A percentile compares a stretch with the other conserved stretches of the same genome.
phyloP scores from a whole-genome alignment of 176 grass and related monocot genomes.

The Triticum monococcum region DNA sequence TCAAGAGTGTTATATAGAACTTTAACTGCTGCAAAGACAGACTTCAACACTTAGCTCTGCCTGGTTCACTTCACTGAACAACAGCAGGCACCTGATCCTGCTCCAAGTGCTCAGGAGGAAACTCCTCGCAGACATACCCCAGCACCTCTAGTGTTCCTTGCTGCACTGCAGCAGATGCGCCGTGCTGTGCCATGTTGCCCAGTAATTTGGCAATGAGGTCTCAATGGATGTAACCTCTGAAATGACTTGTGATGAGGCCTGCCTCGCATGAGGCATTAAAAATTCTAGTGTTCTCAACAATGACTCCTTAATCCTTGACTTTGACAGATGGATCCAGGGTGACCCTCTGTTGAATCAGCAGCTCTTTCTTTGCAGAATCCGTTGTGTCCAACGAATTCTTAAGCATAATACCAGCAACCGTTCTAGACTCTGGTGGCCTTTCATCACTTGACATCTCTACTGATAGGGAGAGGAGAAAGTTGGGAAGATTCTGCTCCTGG shows the following conservation, averaged over 20 bases:
- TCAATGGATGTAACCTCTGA: slow-evolving; percentile 86
- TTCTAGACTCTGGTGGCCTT: slow-evolving; percentile 65
- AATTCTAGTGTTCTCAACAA: slow-evolving; percentile 71
- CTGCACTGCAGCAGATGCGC: slow-evolving; percentile 55
- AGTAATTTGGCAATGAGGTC: slow-evolving; percentile 63
- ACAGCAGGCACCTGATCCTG: slow-evolving; percentile 91
- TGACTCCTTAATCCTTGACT: slow-evolving; percentile 72
- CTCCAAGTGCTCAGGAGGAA: slow-evolving; percentile 71
- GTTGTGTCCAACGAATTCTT: slow-evolving; percentile 76
- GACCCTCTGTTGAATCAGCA: slow-evolving; percentile 62
- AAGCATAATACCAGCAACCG: slow-evolving; percentile 74
- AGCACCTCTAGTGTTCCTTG: slow-evolving; percentile 78
- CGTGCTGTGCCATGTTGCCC: slow-evolving; percentile 49
- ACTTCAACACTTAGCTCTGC: slow-evolving; percentile 68
- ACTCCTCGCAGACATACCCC: slow-evolving; percentile 89
- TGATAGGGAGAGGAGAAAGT: slow-evolving; percentile 75
- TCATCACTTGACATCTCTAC: slow-evolving; percentile 63
- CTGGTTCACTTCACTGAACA: slow-evolving; percentile 72
- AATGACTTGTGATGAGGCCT: slow-evolving; percentile 79
- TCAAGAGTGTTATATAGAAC: slow-evolving; percentile 79
- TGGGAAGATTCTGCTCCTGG: slow-evolving; percentile 78
- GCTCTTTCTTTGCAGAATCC: slow-evolving; percentile 53
- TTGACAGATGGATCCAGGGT: slow-evolving; percentile 62
- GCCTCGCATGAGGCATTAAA: slow-evolving; percentile 55
- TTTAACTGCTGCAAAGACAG: slow-evolving; percentile 69